These are phyloP conservation scores for Aulographum hederae DNA, from an alignment of 2,329 filamentous ascomycete genomes.

Conservation along the genomic window DNA sequence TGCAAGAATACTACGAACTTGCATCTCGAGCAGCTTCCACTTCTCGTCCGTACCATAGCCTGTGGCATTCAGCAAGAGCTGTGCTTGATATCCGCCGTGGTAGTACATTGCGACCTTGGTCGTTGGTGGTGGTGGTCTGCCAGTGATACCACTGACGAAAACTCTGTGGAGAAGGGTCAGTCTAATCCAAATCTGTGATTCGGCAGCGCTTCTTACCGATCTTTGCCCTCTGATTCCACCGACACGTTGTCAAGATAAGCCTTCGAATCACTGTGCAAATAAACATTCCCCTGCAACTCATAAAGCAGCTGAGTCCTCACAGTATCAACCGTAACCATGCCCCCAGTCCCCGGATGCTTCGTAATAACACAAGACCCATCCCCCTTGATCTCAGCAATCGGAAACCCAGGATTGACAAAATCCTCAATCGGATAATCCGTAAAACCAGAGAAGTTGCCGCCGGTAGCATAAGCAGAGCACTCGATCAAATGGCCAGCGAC, in stretches of 20 bases:
- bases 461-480: conserved; percentile 35
- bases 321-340: conserved; percentile 19
- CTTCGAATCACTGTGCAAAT: conserved; percentile 30
- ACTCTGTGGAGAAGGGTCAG: conserved; percentile 16
- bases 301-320: conserved; percentile 31
- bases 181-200: conserved; percentile 4
- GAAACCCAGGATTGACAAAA: conserved; percentile 26
- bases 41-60: conserved; percentile 31
- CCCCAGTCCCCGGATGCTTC: conserved; percentile 28
- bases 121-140: conserved; percentile 27
- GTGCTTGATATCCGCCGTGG: conserved; percentile 27
- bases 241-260: conserved; percentile 20
- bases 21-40: conserved; percentile 29
- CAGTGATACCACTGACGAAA: conserved; percentile 21
- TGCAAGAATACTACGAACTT: conserved; percentile 25
- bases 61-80: conserved; percentile 26
- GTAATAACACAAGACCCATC: conserved; percentile 30
- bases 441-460: conserved; percentile 36
- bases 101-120: conserved; percentile 35
- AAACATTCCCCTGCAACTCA: conserved; percentile 29
- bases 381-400: conserved; percentile 29
- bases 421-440: conserved; percentile 23
- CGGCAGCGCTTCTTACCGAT: conserved; percentile 8
- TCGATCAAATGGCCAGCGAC: conserved; percentile 37
- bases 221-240: conserved; percentile 17